Conservation (phyloP, 164 flowering plant species). For the Buxus sempervirens region DNA sequence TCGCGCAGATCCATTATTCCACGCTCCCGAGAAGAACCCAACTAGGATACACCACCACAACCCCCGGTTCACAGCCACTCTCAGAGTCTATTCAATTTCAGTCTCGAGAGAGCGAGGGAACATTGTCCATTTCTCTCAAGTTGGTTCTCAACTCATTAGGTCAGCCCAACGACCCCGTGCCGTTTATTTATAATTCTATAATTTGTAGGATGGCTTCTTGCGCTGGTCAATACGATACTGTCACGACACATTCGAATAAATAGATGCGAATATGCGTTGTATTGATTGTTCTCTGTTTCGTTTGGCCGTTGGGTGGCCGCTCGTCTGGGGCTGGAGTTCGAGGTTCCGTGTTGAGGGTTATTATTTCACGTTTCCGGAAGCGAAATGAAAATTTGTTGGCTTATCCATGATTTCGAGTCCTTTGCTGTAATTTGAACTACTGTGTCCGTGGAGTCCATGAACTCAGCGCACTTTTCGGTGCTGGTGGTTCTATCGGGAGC, state of each 20-base stretch:
- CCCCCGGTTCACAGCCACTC: too few relatives aligned
- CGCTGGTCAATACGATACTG: background rate
- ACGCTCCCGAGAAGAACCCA: too few relatives aligned
- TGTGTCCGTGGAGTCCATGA: background rate
- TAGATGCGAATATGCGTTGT: slow-evolving; percentile 16
- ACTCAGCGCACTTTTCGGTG: background rate
- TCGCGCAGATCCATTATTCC: too few relatives aligned
- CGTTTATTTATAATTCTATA: too few relatives aligned
- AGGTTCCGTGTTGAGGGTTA: background rate
- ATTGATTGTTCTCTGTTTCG: slow-evolving; percentile 1
- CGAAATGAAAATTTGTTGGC: background rate
- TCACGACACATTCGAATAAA: slow-evolving; percentile 2
- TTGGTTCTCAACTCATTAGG: too few relatives aligned
- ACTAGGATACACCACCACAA: too few relatives aligned
- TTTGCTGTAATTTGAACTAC: background rate
- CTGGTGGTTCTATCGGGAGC: background rate
- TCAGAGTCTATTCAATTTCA: too few relatives aligned
- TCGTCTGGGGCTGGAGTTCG: background rate
- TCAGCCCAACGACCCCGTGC: too few relatives aligned
- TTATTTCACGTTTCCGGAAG: background rate
- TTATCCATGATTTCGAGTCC: background rate
- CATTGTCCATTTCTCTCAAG: too few relatives aligned
- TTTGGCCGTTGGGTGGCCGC: background rate
- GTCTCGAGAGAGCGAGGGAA: too few relatives aligned
- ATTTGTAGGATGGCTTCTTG: too few relatives aligned